These are phyloP conservation scores for Magnolia sinica DNA, from an alignment of 164 flowering plant genomes.

Conservation along the genomic window DNA sequence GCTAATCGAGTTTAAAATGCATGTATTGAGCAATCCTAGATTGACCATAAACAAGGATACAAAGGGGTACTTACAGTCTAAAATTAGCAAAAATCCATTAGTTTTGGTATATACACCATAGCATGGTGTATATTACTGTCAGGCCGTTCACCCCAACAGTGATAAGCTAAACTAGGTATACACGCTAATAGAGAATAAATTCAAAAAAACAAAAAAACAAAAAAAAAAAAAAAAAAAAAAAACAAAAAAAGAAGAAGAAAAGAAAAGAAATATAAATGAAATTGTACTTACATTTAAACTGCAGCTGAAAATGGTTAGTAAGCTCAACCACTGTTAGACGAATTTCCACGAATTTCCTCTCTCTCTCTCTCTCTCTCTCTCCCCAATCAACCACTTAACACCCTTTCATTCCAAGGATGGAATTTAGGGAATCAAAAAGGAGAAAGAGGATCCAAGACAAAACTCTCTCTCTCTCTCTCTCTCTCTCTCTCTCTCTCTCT, in stretches of 20 bases:
- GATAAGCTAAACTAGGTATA: not conserved
- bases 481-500: not conserved
- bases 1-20: not conserved
- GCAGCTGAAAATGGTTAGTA: not conserved
- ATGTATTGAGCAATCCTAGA: not conserved
- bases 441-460: not conserved
- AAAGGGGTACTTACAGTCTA: not conserved
- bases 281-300: not conserved
- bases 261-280: too few relatives aligned
- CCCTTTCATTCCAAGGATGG: not conserved
- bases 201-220: too few relatives aligned
- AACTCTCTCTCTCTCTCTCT: conserved; percentile 6
- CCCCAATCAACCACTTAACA: not conserved
- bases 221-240: too few relatives aligned
- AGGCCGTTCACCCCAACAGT: not conserved
- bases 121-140: not conserved
- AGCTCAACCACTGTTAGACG: not conserved
- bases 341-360: not conserved
- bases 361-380: not conserved
- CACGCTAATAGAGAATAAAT: too few relatives aligned
- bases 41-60: not conserved
- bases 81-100: too few relatives aligned
- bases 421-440: not conserved
- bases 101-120: not conserved
- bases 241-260: too few relatives aligned